Percentiles rank a stretch among this genome's conserved stretches.
Evolutionary conservation across 495 filamentous ascomycete species (phyloP).

Genomic region (Symbiotaphrina buchneri): DNA sequence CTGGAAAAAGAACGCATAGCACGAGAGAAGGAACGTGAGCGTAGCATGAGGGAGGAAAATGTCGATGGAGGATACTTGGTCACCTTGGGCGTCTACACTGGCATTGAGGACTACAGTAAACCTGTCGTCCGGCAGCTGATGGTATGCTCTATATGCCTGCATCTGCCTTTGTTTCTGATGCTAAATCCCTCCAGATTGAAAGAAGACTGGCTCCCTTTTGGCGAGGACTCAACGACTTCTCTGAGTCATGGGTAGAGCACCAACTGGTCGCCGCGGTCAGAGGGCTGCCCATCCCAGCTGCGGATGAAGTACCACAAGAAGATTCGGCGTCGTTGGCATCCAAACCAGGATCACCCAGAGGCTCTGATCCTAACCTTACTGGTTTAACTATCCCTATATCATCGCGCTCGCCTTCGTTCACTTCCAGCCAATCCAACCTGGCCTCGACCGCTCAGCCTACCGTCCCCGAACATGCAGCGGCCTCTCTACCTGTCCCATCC

Average conservation of each 20-base stretch:
- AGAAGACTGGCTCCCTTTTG: conserved; percentile 85
- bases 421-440: conserved; percentile 37
- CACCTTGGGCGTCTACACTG: conserved; percentile 82
- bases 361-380: conserved; percentile 26
- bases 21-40: conserved; percentile 62
- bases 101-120: conserved; percentile 86
- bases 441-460: too few relatives aligned
- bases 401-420: conserved; percentile 54
- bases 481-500: conserved; percentile 22
- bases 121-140: conserved; percentile 74
- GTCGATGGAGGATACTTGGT: conserved; percentile 91
- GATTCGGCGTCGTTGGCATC: conserved; percentile 15
- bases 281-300: conserved; percentile 60
- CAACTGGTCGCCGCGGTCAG: conserved; percentile 83
- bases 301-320: conserved; percentile 59
- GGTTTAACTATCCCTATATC: conserved; percentile 58
- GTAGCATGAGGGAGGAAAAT: conserved; percentile 81
- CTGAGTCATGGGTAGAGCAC: conserved; percentile 74
- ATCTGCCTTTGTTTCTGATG: neutral
- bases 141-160: conserved; percentile 25
- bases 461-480: conserved; percentile 21
- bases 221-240: conserved; percentile 77
- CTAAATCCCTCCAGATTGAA: conserved; percentile 41
- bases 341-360: conserved; percentile 12
- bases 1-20: conserved; percentile 57